A percentile compares a stretch with the other conserved stretches of the same genome.
These are phyloP conservation scores for Pseudogymnoascus sp. DNA, from an alignment of 2,329 filamentous ascomycete species.

Conservation along the genomic window DNA sequence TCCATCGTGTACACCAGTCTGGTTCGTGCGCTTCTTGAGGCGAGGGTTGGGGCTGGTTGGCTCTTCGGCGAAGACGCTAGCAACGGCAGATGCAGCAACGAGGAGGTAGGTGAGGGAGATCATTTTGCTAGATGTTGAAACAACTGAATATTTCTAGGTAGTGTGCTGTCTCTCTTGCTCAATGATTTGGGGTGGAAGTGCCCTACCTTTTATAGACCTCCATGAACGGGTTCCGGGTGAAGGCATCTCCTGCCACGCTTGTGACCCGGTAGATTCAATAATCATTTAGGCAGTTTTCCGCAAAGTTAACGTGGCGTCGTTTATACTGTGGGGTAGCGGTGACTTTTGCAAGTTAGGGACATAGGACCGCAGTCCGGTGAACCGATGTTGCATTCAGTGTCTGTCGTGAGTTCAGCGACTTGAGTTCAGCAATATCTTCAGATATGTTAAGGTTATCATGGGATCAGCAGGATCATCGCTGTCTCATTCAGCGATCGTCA, in stretches of 20 bases:
- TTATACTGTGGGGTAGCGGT: neutral
- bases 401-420: neutral
- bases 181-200: neutral
- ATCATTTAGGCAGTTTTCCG: conserved; percentile 7
- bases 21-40: conserved; percentile 2
- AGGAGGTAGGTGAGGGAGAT: neutral
- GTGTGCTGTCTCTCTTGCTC: neutral
- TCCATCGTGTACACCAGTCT: neutral
- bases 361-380: neutral
- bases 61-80: neutral
- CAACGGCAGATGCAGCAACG: neutral
- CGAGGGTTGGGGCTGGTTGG: conserved; percentile 1
- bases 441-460: neutral
- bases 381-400: neutral
- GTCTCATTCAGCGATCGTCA: neutral
- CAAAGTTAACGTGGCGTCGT: neutral
- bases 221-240: neutral
- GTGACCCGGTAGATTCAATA: neutral
- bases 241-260: neutral
- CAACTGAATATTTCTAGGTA: neutral
- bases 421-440: neutral
- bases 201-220: neutral
- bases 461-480: neutral
- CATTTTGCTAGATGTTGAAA: neutral
- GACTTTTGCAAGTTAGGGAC: neutral